A percentile compares a stretch with the other conserved stretches of the same genome.
phyloP scores from a whole-genome alignment of 2,329 filamentous ascomycete genomes.

The Claviceps lovelessii region DNA sequence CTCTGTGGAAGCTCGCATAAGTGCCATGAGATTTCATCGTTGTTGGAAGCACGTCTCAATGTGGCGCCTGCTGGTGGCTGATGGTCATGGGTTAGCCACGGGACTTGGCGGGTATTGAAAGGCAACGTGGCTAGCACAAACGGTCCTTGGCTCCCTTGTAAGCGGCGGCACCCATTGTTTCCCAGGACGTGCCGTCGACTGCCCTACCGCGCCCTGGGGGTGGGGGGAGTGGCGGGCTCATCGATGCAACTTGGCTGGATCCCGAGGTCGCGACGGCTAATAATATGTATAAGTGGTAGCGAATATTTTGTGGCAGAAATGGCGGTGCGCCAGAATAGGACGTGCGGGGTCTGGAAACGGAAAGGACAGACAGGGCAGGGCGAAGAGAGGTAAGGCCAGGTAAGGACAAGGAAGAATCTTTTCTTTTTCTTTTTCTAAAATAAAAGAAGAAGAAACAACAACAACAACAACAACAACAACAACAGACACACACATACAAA shows the following conservation, averaged over 20 bases:
- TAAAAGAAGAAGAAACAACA: neutral
- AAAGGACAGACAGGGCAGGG: neutral
- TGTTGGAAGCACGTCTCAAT: neutral
- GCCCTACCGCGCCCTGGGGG: neutral
- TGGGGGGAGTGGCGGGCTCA: neutral
- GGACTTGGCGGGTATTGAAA: neutral
- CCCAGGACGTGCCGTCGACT: neutral
- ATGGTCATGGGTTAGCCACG: neutral
- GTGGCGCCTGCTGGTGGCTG: slow-evolving; percentile 1
- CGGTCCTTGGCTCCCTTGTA: neutral
- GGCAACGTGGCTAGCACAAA: neutral
- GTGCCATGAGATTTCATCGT: neutral
- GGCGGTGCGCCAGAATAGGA: neutral
- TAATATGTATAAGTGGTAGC: neutral
- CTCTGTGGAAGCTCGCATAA: neutral
- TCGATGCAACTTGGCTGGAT: slow-evolving; percentile 7
- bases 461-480: too few relatives aligned
- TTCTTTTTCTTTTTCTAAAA: too few relatives aligned
- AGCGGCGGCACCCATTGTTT: slow-evolving; percentile 3
- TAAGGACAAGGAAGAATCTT: neutral
- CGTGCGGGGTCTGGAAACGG: neutral
- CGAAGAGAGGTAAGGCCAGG: neutral
- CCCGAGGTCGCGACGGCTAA: slow-evolving; percentile 2
- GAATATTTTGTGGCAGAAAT: neutral
- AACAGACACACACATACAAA: too few relatives aligned